Conservation (phyloP, 768 basidiomycete species). For the Strobilomyces confusus region DNA sequence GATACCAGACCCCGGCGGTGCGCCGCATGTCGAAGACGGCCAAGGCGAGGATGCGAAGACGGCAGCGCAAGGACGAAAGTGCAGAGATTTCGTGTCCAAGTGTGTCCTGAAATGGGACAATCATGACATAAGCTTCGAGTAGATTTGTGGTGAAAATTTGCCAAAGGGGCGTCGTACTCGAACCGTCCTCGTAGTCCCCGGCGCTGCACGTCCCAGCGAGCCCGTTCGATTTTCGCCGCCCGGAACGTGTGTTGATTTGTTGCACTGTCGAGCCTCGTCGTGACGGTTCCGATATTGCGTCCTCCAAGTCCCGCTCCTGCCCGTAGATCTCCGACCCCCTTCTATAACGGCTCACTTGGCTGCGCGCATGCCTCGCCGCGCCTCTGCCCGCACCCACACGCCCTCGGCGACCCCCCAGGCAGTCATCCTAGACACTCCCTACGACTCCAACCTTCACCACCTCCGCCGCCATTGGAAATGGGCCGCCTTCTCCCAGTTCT, state of each 20-base stretch:
- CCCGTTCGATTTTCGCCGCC: constrained; percentile 9
- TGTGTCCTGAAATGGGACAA: constrained; percentile 3
- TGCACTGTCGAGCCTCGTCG: constrained; percentile 22
- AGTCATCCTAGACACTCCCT: constrained; percentile 25
- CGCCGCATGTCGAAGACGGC: constrained; percentile 59
- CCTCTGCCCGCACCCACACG: constrained; percentile 37
- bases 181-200: constrained; percentile 6
- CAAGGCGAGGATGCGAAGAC: constrained; percentile 49
- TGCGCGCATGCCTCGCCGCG: constrained; percentile 57
- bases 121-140: constrained; percentile 22
- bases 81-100: constrained; percentile 17
- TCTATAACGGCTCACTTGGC: constrained; percentile 34
- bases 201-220: neutral
- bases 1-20: constrained; percentile 51
- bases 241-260: constrained; percentile 17
- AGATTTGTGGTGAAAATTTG: constrained; percentile 18
- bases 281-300: constrained; percentile 15
- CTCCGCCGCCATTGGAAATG: constrained; percentile 88
- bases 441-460: constrained; percentile 39
- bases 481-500: constrained; percentile 90
- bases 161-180: neutral
- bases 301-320: constrained; percentile 21
- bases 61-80: constrained; percentile 29
- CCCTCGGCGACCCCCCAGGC: constrained; percentile 30
- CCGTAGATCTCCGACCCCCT: constrained; percentile 34